These are phyloP conservation scores for Colletotrichum tofieldiae DNA, from an alignment of 2,329 filamentous ascomycete species.

Conservation along the genomic window DNA sequence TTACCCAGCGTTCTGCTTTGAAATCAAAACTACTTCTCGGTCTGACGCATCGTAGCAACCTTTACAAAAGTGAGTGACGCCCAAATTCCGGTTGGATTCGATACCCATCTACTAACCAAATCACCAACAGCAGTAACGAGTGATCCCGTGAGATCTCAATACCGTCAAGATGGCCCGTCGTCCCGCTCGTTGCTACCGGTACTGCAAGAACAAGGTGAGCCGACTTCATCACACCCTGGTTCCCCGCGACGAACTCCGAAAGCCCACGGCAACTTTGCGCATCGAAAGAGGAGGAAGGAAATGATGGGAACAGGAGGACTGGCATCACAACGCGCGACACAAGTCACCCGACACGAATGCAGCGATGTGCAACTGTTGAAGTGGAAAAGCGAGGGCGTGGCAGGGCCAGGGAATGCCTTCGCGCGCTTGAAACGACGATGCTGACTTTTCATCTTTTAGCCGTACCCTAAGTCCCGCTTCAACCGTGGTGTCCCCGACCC, in stretches of 20 bases:
- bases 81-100: conserved; percentile 45
- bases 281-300: conserved; percentile 20
- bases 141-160: conserved; percentile 59
- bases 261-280: conserved; percentile 34
- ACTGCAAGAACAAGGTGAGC: conserved; percentile 99
- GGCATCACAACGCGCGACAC: neutral
- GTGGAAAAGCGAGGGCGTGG: neutral
- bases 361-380: conserved; percentile 1
- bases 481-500: conserved; percentile 97
- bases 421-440: neutral
- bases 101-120: conserved; percentile 52
- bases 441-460: conserved; percentile 63
- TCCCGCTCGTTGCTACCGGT: conserved; percentile 99
- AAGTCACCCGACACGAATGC: neutral
- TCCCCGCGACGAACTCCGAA: conserved; percentile 18
- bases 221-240: conserved; percentile 9
- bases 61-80: conserved; percentile 39
- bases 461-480: conserved; percentile 99
- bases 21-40: conserved; percentile 63
- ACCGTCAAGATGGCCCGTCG: conserved; percentile 97
- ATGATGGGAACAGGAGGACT: neutral
- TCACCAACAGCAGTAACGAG: conserved; percentile 52
- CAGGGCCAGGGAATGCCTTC: neutral
- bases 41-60: conserved; percentile 46
- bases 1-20: conserved; percentile 62